A percentile compares a stretch with the other conserved stretches of the same genome.
phyloP scores from a whole-genome alignment of 192 early-diverging fungal species.

The Podila epigama region DNA sequence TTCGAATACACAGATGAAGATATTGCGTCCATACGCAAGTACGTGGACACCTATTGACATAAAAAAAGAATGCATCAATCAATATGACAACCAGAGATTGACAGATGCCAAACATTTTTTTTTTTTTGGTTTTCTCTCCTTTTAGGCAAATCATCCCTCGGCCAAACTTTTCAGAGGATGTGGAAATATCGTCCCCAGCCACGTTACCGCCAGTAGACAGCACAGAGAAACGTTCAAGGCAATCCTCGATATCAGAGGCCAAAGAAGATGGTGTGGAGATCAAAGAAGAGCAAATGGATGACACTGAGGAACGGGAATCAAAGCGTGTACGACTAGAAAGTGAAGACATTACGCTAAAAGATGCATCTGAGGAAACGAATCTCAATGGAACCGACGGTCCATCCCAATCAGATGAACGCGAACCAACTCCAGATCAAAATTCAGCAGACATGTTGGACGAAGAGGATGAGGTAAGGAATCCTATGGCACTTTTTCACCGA shows the following conservation, averaged over 20 bases:
- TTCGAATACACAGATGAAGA: conserved; percentile 61
- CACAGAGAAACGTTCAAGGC: neutral
- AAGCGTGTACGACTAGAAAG: neutral
- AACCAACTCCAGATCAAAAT: neutral
- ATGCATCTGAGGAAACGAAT: neutral
- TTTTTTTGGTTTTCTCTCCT: neutral
- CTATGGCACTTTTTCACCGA: no score
- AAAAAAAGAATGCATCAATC: no score
- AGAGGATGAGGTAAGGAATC: neutral
- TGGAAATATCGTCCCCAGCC: neutral
- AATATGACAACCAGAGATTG: no score
- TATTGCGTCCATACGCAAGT: conserved; percentile 55
- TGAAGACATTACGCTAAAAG: neutral
- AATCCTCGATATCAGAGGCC: neutral
- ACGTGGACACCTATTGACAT: conserved; percentile 5
- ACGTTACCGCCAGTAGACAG: neutral
- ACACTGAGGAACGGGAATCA: neutral
- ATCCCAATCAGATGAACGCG: neutral
- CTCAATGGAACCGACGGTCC: neutral
- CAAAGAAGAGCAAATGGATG: conserved; percentile 1
- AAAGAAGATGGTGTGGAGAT: neutral
- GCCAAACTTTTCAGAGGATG: neutral
- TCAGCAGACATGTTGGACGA: neutral
- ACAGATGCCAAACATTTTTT: neutral
- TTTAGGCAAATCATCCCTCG: conserved; percentile 38